Evolutionary conservation across 352 stramenopile genomes (phyloP).

Genomic region (Halophytophthora batemanensis): DNA sequence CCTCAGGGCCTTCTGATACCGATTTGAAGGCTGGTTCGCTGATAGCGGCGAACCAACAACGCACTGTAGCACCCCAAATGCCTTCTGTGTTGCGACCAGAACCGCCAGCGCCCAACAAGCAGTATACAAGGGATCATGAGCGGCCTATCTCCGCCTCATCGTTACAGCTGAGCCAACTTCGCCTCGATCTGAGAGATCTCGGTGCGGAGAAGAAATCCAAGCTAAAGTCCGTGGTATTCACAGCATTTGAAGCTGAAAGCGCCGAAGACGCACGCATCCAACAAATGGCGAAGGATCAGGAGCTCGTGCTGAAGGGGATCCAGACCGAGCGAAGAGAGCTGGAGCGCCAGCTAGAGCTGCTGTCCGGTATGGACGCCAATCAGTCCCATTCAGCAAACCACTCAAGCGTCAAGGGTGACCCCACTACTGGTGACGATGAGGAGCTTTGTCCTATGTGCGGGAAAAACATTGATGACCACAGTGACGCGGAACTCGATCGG

Average conservation of each 20-base stretch:
- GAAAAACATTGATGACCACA: conserved; percentile 55
- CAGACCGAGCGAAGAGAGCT: conserved; percentile 43
- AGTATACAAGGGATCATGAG: conserved; percentile 1
- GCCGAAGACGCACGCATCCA: conserved; percentile 18
- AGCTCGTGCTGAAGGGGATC: conserved; percentile 27
- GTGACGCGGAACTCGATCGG: conserved; percentile 44
- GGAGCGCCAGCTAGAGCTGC: conserved; percentile 36
- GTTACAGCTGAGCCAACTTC: conserved; percentile 31
- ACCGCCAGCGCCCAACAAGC: conserved; percentile 4
- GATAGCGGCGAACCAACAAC: neutral
- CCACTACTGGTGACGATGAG: conserved; percentile 14
- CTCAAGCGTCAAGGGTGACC: neutral
- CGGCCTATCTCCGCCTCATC: conserved; percentile 6
- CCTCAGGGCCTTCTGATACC: neutral
- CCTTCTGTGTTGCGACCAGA: neutral
- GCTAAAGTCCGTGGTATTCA: conserved; percentile 5
- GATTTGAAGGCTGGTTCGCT: conserved; percentile 1
- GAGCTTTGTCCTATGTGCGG: conserved; percentile 55
- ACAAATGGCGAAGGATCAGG: conserved; percentile 16
- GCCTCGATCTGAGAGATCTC: conserved; percentile 25
- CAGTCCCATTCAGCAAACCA: conserved; percentile 2
- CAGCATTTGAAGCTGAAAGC: conserved; percentile 18
- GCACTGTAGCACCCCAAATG: too few relatives aligned
- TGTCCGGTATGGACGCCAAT: conserved; percentile 12
- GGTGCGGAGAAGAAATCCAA: conserved; percentile 5